Percentiles rank a stretch among this genome's conserved stretches.
Conservation (phyloP, 2,329 filamentous ascomycete species). For the Hansfordia pulvinata region DNA sequence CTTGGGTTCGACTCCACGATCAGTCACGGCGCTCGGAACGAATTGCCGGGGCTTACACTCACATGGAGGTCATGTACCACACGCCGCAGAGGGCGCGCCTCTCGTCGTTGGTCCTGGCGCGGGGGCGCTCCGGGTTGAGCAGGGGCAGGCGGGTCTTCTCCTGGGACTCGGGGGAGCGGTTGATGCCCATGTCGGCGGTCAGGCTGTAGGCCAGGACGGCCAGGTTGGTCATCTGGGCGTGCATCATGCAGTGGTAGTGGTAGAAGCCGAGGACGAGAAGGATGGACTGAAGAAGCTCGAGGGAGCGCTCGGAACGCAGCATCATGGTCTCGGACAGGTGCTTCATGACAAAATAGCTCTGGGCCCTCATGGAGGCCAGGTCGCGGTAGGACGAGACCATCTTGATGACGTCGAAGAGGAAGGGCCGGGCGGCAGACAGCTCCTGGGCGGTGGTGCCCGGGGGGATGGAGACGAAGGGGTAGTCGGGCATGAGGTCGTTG, state of each 20-base stretch:
- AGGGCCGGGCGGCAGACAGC: conserved; percentile 25
- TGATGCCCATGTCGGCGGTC: conserved; percentile 31
- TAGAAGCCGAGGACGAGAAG: conserved; percentile 36
- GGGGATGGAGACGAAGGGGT: conserved; percentile 33
- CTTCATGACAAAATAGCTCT: conserved; percentile 32
- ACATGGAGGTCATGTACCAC: conserved; percentile 41
- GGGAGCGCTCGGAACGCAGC: conserved; percentile 31
- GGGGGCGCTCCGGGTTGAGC: conserved; percentile 22
- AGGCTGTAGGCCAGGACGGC: conserved; percentile 32
- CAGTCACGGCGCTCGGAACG: neutral
- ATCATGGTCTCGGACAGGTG: conserved; percentile 34
- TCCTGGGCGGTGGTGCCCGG: conserved; percentile 18
- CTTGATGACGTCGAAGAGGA: conserved; percentile 33
- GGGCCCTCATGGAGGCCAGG: conserved; percentile 30
- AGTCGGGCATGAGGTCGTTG: conserved; percentile 24
- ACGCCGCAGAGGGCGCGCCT: conserved; percentile 35
- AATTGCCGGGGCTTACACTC: conserved; percentile 11
- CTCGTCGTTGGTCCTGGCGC: conserved; percentile 33
- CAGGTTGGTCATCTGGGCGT: conserved; percentile 36
- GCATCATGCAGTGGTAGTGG: conserved; percentile 39
- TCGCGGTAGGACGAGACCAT: conserved; percentile 35
- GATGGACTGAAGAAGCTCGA: conserved; percentile 35
- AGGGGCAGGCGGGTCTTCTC: conserved; percentile 29
- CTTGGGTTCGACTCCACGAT: conserved; percentile 12
- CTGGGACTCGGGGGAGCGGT: conserved; percentile 22